Evolutionary conservation across 306 rosid species (phyloP), one percentile per base, ranked within the genome.

Genomic region (Gillenia trifoliata): DNA sequence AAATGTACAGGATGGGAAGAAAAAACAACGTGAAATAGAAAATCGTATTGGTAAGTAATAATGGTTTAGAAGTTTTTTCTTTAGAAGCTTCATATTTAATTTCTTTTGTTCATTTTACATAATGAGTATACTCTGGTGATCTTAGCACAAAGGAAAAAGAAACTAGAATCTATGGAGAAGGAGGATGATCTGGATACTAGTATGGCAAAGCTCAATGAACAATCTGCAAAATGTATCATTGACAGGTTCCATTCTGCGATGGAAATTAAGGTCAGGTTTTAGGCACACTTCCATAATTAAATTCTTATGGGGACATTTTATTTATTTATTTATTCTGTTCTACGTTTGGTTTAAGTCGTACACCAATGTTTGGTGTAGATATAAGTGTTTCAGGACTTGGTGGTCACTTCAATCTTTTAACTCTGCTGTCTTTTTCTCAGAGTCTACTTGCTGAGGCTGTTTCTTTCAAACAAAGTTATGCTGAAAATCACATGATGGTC

Each of bases 151-250:
- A 88, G 77, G 88, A 90, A 81, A 79, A 60, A n/a, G 73, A 86
- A 47, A 75, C 59, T 94, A 69, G 86, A 84, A 76, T 64, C 75
- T 15, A 52, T 87, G 86, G 87, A 81, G 82, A 83, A 74, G 79
- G 83, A 76, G 72, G 89, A 72, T 73, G 96, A 90, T 75, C 43
- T 87, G 50, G 93, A 90, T 74, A 72, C 87, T 54, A 72, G 45
- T 82, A 69, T 91, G 78, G 85, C 83, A 3, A 89, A 90, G 88
- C 89, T 91, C 77, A 86, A 69, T 68, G 90, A 90, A 63, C 82
- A 91, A 74, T 90, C 89, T 69, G 82, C 74, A 75, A 85, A 83
- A 38, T 83, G 52, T 76, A 88, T 83, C 54, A 75, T 74, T 78
- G 80, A 83, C 66, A 88, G 96, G 17, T 88, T 88, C 78, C 82